Evolutionary conservation across 2,329 filamentous ascomycete species (phyloP).

Genomic region (Aspergillus intermedius): DNA sequence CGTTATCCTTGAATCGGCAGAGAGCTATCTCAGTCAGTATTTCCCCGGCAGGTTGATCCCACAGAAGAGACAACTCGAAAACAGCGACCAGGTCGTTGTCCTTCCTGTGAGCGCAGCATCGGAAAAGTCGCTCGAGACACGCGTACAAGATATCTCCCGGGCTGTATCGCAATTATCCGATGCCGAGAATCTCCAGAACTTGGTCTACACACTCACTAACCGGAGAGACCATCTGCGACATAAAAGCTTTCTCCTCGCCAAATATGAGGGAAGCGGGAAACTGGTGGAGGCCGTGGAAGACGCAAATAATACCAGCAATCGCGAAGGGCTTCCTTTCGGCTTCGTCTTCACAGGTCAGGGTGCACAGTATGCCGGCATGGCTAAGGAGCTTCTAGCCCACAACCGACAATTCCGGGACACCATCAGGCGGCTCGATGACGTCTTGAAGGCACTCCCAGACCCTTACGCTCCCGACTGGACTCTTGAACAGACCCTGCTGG

Average conservation of each 20-base stretch:
- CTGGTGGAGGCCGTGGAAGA: not conserved
- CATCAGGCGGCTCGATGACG: not conserved
- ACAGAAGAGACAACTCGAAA: not conserved
- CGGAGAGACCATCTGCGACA: not conserved
- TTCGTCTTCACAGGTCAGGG: conserved; percentile 29
- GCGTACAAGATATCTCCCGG: too few relatives aligned
- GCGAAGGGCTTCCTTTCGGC: not conserved
- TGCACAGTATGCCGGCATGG: conserved; percentile 27
- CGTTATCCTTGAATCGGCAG: conserved; percentile 27
- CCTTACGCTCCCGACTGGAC: not conserved
- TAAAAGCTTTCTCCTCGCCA: not conserved
- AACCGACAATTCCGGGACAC: not conserved
- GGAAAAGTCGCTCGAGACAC: not conserved
- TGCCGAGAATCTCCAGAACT: not conserved
- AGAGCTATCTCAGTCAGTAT: not conserved
- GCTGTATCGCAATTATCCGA: not conserved
- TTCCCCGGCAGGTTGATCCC: not conserved
- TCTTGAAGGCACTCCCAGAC: not conserved
- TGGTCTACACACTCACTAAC: not conserved
- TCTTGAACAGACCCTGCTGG: not conserved
- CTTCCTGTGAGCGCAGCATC: not conserved
- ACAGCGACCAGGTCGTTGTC: not conserved
- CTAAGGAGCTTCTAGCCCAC: conserved; percentile 1
- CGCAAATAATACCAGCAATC: not conserved
- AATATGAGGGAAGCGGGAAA: not conserved